A percentile compares a stretch with the other conserved stretches of the same genome.
These are phyloP conservation scores for Aureobasidium sp. DNA, from an alignment of 2,329 filamentous ascomycete genomes.

Conservation along the genomic window DNA sequence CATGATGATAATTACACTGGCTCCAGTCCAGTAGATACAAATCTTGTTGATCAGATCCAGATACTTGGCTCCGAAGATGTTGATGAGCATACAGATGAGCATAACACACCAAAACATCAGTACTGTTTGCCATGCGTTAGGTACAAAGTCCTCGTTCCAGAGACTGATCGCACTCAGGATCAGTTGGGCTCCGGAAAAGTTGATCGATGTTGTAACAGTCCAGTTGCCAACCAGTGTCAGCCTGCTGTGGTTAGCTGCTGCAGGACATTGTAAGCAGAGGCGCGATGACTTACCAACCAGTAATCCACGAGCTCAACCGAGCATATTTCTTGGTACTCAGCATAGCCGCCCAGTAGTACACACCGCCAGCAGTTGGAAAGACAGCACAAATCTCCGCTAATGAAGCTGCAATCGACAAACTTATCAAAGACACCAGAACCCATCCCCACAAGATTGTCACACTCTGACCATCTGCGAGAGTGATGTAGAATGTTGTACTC, in stretches of 20 bases:
- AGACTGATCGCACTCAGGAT: conserved; percentile 61
- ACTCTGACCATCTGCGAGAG: conserved; percentile 59
- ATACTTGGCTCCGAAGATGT: conserved; percentile 56
- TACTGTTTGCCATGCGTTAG: conserved; percentile 63
- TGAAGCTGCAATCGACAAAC: conserved; percentile 56
- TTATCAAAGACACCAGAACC: conserved; percentile 59
- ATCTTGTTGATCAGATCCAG: conserved; percentile 65
- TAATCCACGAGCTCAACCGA: conserved; percentile 61
- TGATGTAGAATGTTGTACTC: conserved; percentile 61
- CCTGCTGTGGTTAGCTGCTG: conserved; percentile 30
- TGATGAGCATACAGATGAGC: conserved; percentile 56
- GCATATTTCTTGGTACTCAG: conserved; percentile 58
- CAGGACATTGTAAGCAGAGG: background rate
- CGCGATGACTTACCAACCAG: conserved; percentile 41
- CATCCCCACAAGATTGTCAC: conserved; percentile 66
- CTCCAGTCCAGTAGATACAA: conserved; percentile 65
- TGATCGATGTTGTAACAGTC: conserved; percentile 58
- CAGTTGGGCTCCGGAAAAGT: conserved; percentile 65
- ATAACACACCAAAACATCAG: conserved; percentile 67
- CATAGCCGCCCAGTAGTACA: conserved; percentile 66
- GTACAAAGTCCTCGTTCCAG: conserved; percentile 61
- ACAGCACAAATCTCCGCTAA: conserved; percentile 64
- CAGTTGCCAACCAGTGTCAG: conserved; percentile 66
- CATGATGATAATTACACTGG: conserved; percentile 61
- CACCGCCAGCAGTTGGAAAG: conserved; percentile 60